These are phyloP conservation scores for Triticum turgidum DNA, from an alignment of 176 grass and related monocot species.

Conservation along the genomic window DNA sequence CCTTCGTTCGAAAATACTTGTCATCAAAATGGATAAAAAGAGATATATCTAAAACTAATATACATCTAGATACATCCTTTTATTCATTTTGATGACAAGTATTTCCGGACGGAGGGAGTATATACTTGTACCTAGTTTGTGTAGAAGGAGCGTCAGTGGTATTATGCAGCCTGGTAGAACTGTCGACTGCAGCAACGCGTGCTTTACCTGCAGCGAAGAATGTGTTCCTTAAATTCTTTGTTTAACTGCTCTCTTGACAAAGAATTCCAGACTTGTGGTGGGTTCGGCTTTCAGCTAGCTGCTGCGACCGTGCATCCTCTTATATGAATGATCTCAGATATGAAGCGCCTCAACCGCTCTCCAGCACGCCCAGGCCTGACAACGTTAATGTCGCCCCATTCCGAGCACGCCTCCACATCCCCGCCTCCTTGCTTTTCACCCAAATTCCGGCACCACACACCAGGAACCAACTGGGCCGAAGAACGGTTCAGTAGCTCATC, in stretches of 20 bases:
- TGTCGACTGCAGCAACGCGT: not conserved
- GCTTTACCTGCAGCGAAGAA: not conserved
- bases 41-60: no score
- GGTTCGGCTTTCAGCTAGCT: conserved; percentile 15
- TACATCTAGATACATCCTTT: no score
- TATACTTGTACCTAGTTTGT: not conserved
- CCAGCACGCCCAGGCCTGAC: conserved; percentile 38
- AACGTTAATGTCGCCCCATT: conserved; percentile 33
- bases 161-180: not conserved
- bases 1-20: no score
- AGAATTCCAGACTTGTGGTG: not conserved
- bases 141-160: not conserved
- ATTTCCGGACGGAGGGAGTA: no score
- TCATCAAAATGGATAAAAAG: no score
- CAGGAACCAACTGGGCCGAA: no score
- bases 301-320: conserved; percentile 37
- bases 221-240: not conserved
- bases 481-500: conserved; percentile 48
- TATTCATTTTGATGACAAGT: no score
- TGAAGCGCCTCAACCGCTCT: conserved; percentile 36
- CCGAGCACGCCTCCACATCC: conserved; percentile 24
- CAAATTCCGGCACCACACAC: conserved; percentile 23
- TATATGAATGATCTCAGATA: conserved; percentile 35
- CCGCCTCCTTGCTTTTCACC: not conserved
- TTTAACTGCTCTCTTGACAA: not conserved